Conservation (phyloP, 2,329 filamentous ascomycete species). For the Talaromyces sp. region DNA sequence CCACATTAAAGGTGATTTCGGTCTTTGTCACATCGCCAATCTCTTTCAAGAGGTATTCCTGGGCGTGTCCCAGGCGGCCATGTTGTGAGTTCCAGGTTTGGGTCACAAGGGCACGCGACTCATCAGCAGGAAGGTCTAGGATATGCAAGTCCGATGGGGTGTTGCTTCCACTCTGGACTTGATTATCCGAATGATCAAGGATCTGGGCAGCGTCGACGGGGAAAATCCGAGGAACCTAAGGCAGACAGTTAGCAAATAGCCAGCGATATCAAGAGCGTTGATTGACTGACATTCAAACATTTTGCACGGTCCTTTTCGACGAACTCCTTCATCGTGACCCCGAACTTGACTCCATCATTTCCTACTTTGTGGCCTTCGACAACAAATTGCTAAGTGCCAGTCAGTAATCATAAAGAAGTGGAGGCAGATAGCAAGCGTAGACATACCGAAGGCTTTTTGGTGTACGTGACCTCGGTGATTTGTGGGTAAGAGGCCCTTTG, state of each 20-base stretch:
- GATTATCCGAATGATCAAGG: background rate
- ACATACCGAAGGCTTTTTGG: background rate
- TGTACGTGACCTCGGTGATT: background rate
- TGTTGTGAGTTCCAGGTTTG: background rate
- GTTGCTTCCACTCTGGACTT: background rate
- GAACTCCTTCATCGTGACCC: background rate
- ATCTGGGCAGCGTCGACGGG: background rate
- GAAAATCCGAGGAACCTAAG: background rate
- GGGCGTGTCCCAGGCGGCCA: constrained; percentile 19
- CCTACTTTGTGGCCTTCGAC: background rate
- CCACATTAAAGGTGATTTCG: constrained; percentile 17
- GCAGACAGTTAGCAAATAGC: background rate
- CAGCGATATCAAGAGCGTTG: background rate
- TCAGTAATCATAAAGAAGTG: background rate
- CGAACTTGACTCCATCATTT: background rate
- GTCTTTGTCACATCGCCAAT: constrained; percentile 24
- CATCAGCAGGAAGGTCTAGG: background rate
- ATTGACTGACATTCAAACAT: background rate
- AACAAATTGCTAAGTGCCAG: background rate
- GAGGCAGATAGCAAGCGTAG: background rate
- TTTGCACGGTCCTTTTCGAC: background rate
- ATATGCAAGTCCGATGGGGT: background rate
- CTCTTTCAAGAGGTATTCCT: constrained; percentile 16
- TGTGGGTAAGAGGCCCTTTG: background rate
- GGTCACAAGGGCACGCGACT: background rate